Conservation (phyloP, 2,329 filamentous ascomycete genomes). For the Metarhizium sp. region DNA sequence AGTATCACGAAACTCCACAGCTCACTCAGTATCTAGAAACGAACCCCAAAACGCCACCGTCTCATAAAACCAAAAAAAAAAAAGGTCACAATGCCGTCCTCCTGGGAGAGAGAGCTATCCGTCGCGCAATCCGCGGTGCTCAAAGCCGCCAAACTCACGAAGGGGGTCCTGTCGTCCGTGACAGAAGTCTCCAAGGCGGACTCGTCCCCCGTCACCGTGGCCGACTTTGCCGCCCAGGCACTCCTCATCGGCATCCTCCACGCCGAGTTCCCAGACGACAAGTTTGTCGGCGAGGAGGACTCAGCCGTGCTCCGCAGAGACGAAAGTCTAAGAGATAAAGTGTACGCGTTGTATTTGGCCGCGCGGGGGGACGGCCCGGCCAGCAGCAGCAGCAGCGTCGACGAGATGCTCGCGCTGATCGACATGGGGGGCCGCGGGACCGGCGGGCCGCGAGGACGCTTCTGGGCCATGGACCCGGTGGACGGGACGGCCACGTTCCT, state of each 20-base stretch:
- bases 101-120: conserved; percentile 19
- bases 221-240: conserved; percentile 55
- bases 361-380: conserved; percentile 1
- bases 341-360: conserved; percentile 43
- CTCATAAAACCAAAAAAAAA: neutral
- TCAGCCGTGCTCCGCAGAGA: conserved; percentile 42
- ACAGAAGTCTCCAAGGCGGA: conserved; percentile 47
- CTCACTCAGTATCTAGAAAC: no score
- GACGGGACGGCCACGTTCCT: conserved; percentile 57
- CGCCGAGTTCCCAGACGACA: conserved; percentile 41
- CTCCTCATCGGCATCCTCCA: conserved; percentile 49
- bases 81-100: neutral
- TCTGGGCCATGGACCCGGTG: conserved; percentile 57
- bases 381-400: conserved; percentile 22
- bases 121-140: conserved; percentile 38
- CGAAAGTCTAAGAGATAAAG: conserved; percentile 35
- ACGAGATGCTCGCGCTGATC: conserved; percentile 53
- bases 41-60: no score
- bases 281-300: conserved; percentile 54
- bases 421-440: conserved; percentile 42
- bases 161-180: conserved; percentile 32
- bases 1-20: neutral
- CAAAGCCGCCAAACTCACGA: conserved; percentile 47
- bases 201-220: conserved; percentile 51
- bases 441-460: conserved; percentile 26